Evolutionary conservation across 352 stramenopile species (phyloP).

Genomic region (Phytophthora kernoviae): DNA sequence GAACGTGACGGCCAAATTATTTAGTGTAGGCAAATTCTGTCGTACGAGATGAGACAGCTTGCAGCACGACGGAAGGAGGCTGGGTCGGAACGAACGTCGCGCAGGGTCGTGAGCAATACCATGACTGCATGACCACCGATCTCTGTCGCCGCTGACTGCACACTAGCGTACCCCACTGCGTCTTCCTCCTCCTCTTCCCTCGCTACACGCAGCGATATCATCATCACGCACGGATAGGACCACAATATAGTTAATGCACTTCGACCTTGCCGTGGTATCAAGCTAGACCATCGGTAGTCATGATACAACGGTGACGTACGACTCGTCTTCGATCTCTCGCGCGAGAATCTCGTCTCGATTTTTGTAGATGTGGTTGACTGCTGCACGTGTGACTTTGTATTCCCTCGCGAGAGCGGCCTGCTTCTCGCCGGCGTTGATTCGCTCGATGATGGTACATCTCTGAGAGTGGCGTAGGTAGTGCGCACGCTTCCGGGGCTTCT

Average conservation of each 20-base stretch:
- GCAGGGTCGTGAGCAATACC: slow-evolving; percentile 2
- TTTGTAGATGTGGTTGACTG: slow-evolving; percentile 52
- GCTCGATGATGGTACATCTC: slow-evolving; percentile 36
- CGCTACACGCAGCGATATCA: no score
- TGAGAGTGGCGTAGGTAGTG: slow-evolving; percentile 30
- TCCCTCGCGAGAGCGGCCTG: slow-evolving; percentile 35
- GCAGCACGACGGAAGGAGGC: neutral
- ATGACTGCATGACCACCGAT: neutral
- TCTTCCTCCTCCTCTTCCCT: neutral
- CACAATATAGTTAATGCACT: no score
- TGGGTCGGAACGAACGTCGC: neutral
- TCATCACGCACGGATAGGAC: no score
- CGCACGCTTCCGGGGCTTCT: slow-evolving; percentile 23
- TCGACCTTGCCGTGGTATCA: no score
- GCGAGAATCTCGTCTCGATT: slow-evolving; percentile 46
- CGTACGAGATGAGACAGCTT: neutral
- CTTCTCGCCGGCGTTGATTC: slow-evolving; percentile 42
- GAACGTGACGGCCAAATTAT: neutral
- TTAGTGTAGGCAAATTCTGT: neutral
- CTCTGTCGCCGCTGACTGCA: neutral
- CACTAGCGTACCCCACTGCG: neutral
- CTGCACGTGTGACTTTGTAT: slow-evolving; percentile 21
- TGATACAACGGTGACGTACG: neutral
- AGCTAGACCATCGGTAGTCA: no score
- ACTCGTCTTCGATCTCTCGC: neutral